Percentiles rank a stretch among this genome's conserved stretches.
These are phyloP conservation scores for Umbellularia californica DNA, from an alignment of 164 flowering plant genomes.

Conservation along the genomic window DNA sequence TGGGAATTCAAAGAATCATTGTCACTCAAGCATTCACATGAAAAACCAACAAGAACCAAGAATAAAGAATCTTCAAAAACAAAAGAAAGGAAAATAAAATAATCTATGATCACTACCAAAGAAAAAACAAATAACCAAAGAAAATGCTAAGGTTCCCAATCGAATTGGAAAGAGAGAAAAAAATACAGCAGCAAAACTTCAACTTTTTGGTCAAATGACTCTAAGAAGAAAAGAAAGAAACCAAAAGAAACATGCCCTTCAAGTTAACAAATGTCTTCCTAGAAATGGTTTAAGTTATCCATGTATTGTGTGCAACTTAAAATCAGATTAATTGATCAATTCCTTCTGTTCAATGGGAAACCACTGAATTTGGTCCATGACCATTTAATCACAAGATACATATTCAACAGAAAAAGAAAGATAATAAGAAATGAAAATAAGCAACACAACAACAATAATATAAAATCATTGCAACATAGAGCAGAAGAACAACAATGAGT, in stretches of 20 bases:
- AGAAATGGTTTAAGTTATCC: too few species aligned
- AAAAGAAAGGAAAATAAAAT: neutral
- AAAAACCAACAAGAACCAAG: slow-evolving; percentile 2
- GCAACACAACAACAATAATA: too few species aligned
- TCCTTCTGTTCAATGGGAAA: too few species aligned
- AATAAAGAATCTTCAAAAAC: neutral
- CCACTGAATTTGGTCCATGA: too few species aligned
- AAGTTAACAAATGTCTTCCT: too few species aligned
- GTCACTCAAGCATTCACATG: neutral
- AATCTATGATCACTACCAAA: neutral
- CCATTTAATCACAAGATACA: too few species aligned
- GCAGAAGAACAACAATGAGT: too few species aligned
- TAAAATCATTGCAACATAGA: too few species aligned
- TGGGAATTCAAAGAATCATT: neutral
- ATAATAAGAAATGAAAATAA: too few species aligned
- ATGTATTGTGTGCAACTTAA: too few species aligned
- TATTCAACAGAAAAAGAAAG: too few species aligned
- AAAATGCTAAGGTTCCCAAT: neutral
- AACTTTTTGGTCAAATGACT: neutral
- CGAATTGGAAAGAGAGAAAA: neutral
- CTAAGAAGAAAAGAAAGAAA: neutral
- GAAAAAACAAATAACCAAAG: neutral
- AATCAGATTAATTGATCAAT: too few species aligned
- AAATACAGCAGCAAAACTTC: neutral
- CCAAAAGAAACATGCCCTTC: neutral